Evolutionary conservation across 139 green algal species (phyloP), one percentile per base, ranked within the genome.

Genomic region (Micractinium conductrix): DNA sequence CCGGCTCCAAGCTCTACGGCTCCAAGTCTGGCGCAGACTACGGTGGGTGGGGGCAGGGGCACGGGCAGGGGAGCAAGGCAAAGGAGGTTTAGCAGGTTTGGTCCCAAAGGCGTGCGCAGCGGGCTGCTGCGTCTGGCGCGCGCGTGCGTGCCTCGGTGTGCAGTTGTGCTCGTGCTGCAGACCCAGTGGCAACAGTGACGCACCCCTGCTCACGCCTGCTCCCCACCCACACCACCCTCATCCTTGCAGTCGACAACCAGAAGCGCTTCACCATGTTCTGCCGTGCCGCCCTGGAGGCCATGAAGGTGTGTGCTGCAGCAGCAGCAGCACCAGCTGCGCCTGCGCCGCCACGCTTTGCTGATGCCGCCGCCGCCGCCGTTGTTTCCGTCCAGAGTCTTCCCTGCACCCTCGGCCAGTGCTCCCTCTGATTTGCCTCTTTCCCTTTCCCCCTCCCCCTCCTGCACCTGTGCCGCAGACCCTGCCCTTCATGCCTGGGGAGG

Each of bases 1-100:
- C 97, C 42, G 97, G 96, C 58, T 91, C 88, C 92, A 99, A 98
- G 93, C 93, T 99, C 69, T 99, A 99, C 88, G 97, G 97, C 40
- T 67, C 93, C 35, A 93, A 92, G 71, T 95, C 93, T 9, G 97
- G 97, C 24, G 89, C 92, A 24, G 97, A 99, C 88, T 99, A 95
- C 87, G 45, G 75, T 81, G 75, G 22, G 75, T 4, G 37, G 19
- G 38, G 2, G 48, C 12, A 14, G 30, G 24, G 44, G 22, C 10
- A 19, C 3, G 17, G 69, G 38, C 9, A 75, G 69, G 69, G 21
- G 4, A 5, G 60, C 60, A 4, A 37, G 3, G 53, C n/a, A n/a
- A n/a, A n/a, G n/a, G n/a, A n/a, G n/a, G n/a, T n/a, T n/a, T n/a
- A n/a, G n/a, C n/a, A n/a, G n/a, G n/a, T n/a, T n/a, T n/a, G n/a